phyloP scores from a whole-genome alignment of 2,329 filamentous ascomycete genomes.

The Ophiocordyceps camponoti-rufipedis region DNA sequence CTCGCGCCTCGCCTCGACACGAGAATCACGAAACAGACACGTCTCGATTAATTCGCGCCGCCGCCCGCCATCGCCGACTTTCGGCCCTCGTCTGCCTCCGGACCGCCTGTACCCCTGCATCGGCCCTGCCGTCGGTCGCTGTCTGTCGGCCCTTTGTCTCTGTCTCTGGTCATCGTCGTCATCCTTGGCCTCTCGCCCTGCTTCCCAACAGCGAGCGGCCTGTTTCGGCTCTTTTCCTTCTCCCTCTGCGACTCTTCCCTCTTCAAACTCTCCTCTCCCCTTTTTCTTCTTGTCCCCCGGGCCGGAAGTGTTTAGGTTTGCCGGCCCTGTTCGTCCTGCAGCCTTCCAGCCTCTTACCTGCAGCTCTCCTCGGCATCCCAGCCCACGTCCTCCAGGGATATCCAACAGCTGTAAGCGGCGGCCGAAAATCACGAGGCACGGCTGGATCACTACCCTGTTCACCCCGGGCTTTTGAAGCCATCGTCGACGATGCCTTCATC shows the following conservation, averaged over 20 bases:
- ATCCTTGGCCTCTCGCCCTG: not conserved
- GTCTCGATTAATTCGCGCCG: conserved; percentile 14
- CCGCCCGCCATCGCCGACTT: not conserved
- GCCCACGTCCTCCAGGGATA: not conserved
- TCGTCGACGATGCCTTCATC: conserved; percentile 17
- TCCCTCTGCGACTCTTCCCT: not conserved
- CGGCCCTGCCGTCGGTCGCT: not conserved
- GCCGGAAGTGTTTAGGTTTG: too few relatives aligned
- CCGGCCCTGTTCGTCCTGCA: not conserved
- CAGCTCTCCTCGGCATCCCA: not conserved
- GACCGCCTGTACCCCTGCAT: not conserved
- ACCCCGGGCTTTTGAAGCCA: not conserved
- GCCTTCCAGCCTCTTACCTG: not conserved
- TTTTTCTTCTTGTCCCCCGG: not conserved
- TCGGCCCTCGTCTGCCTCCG: not conserved
- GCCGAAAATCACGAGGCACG: not conserved
- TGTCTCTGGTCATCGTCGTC: not conserved
- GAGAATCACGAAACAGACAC: conserved; percentile 26
- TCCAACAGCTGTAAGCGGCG: not conserved
- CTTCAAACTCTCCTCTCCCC: not conserved
- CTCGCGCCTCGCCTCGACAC: conserved; percentile 13
- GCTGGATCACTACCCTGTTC: not conserved
- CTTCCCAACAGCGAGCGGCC: not conserved
- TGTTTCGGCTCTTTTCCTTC: not conserved
- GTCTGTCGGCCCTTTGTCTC: not conserved